These are phyloP conservation scores for Cercospora berteroae DNA, from an alignment of 2,329 filamentous ascomycete species.

Conservation along the genomic window DNA sequence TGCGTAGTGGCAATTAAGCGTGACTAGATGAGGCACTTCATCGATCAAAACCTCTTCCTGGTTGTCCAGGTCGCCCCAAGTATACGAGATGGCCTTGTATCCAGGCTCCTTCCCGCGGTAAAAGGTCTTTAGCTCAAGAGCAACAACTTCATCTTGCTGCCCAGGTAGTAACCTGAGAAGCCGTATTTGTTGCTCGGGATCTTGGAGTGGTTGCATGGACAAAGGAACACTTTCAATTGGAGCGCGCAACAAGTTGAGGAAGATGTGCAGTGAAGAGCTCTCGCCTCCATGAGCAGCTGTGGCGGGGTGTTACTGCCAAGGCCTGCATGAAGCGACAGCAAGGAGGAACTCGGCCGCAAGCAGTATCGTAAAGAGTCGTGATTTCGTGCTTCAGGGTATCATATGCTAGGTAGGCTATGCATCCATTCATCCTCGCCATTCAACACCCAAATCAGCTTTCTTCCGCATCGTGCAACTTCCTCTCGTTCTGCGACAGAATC, in stretches of 20 bases:
- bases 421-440: neutral
- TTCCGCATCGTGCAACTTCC: conserved; percentile 27
- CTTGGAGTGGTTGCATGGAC: neutral
- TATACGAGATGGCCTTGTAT: neutral
- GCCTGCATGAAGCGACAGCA: neutral
- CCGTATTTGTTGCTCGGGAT: neutral
- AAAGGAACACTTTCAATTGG: neutral
- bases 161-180: neutral
- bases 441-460: conserved; percentile 13
- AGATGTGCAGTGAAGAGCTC: neutral
- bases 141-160: neutral
- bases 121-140: neutral
- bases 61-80: neutral
- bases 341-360: neutral
- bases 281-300: neutral
- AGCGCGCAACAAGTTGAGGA: no score
- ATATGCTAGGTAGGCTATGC: conserved; percentile 2
- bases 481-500: conserved; percentile 23
- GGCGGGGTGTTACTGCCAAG: neutral
- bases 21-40: neutral
- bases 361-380: neutral
- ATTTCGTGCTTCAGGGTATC: conserved; percentile 6
- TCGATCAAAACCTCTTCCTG: neutral
- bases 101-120: neutral
- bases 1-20: neutral